phyloP scores from a whole-genome alignment of 257 asterid genomes.

The Scutellaria galericulata region DNA sequence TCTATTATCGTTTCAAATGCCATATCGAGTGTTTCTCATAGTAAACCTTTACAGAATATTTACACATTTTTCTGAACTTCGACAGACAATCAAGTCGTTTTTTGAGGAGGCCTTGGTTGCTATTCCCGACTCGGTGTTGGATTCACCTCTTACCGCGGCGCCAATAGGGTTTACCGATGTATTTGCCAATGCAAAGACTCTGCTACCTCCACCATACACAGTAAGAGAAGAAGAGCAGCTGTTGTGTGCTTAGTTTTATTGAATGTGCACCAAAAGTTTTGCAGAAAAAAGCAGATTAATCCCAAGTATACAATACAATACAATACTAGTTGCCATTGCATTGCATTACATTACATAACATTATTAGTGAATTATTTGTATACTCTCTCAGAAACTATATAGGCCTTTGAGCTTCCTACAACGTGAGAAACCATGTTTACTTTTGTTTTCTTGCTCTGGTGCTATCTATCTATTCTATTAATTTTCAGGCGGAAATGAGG shows the following conservation, averaged over 20 bases:
- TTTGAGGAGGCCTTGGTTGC: constrained; percentile 74
- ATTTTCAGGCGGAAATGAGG: too few relatives aligned
- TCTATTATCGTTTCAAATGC: constrained; percentile 10
- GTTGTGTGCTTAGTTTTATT: constrained; percentile 58
- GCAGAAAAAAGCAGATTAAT: constrained; percentile 16
- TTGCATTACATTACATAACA: too few relatives aligned
- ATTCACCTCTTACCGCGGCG: constrained; percentile 57
- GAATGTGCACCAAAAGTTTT: constrained; percentile 19
- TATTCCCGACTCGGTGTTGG: constrained; percentile 78
- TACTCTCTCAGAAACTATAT: not conserved
- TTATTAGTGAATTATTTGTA: constrained; percentile 4
- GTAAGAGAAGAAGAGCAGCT: constrained; percentile 68
- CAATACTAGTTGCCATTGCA: too few relatives aligned
- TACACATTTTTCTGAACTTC: constrained; percentile 28
- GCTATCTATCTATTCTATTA: too few relatives aligned
- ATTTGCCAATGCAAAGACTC: constrained; percentile 60
- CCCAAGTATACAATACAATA: not conserved
- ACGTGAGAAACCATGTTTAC: too few relatives aligned
- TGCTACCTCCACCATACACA: constrained; percentile 66
- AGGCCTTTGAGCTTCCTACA: not conserved
- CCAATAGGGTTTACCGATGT: constrained; percentile 46
- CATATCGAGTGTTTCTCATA: not conserved
- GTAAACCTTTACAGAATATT: not conserved
- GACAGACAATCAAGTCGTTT: constrained; percentile 69
- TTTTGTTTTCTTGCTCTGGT: too few relatives aligned